Conservation (phyloP, 202 grass and related monocot genomes). For the Panicum hallii region DNA sequence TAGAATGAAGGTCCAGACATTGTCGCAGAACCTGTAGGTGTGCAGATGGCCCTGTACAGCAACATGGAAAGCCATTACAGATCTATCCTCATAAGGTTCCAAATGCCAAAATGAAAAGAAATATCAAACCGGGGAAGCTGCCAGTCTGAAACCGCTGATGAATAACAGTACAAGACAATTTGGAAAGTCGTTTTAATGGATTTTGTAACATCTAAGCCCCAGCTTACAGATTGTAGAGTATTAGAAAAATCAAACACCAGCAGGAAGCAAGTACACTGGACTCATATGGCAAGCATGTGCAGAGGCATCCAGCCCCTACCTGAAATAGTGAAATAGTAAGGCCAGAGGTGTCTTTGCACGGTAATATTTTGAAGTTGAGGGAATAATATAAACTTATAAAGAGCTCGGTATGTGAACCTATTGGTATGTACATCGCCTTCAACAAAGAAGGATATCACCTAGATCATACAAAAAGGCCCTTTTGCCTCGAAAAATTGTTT, state of each 20-base stretch:
- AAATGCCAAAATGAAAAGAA: too few relatives aligned
- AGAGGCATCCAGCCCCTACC: background rate
- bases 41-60: conserved; percentile 76
- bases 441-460: background rate
- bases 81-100: background rate
- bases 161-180: background rate
- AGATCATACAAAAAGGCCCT: background rate
- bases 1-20: conserved; percentile 92
- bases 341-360: background rate
- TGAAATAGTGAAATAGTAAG: too few relatives aligned
- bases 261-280: background rate
- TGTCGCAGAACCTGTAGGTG: conserved; percentile 93
- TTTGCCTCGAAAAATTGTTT: background rate
- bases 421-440: background rate
- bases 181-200: background rate
- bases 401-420: background rate
- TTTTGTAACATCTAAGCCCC: background rate
- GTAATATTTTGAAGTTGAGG: conserved; percentile 13
- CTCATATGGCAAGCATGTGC: background rate
- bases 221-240: background rate
- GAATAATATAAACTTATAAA: background rate
- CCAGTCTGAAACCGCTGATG: background rate
- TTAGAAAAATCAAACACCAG: background rate
- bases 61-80: conserved; percentile 34
- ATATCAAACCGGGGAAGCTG: background rate